phyloP scores from a whole-genome alignment of 495 filamentous ascomycete genomes.

The Penicillium parvum region DNA sequence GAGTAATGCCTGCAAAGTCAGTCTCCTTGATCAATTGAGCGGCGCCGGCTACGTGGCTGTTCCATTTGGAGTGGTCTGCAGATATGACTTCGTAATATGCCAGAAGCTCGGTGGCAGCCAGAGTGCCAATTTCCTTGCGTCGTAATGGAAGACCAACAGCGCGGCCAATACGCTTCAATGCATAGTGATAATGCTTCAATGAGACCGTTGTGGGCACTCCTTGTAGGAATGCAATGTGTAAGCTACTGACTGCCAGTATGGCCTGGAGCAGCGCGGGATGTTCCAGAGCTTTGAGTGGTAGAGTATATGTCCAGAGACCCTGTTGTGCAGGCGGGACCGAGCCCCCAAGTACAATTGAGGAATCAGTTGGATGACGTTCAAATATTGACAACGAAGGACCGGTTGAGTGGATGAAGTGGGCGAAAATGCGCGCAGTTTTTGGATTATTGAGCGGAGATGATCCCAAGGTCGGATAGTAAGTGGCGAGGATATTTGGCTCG shows the following conservation, averaged over 20 bases:
- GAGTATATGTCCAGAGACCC: conserved; percentile 80
- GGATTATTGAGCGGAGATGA: conserved; percentile 81
- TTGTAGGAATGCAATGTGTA: conserved; percentile 86
- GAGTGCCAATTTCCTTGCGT: conserved; percentile 73
- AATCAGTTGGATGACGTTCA: conserved; percentile 77
- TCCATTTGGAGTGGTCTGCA: conserved; percentile 95
- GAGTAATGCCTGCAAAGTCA: conserved; percentile 67
- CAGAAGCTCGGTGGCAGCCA: conserved; percentile 83
- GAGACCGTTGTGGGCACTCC: conserved; percentile 67
- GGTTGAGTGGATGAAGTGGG: conserved; percentile 88
- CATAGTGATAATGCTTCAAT: conserved; percentile 86
- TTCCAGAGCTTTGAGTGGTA: conserved; percentile 79
- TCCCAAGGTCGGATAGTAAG: conserved; percentile 67
- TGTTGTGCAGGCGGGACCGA: conserved; percentile 65
- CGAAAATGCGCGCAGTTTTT: conserved; percentile 80
- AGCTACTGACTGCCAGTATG: conserved; percentile 80
- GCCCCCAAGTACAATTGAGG: conserved; percentile 64
- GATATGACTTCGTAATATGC: conserved; percentile 93
- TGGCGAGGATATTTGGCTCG: conserved; percentile 66
- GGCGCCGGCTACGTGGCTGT: conserved; percentile 81
- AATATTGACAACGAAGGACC: conserved; percentile 84
- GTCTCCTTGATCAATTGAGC: conserved; percentile 79
- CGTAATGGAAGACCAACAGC: conserved; percentile 65
- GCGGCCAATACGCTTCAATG: conserved; percentile 69
- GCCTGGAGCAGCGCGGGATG: conserved; percentile 85